phyloP scores from a whole-genome alignment of 441 rosid species.

The Brassica hybrid region DNA sequence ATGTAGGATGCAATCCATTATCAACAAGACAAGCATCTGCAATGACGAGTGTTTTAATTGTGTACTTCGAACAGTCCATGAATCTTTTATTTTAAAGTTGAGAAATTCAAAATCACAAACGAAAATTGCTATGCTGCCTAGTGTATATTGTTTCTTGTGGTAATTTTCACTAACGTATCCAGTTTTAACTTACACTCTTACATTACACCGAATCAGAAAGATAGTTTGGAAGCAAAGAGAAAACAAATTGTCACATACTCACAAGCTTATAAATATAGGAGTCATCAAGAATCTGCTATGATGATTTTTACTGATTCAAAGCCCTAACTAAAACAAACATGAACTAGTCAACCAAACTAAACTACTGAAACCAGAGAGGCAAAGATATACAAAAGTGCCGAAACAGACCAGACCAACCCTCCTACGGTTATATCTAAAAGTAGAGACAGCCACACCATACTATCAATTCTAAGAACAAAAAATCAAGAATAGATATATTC shows the following conservation, averaged over 20 bases:
- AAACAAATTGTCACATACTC: constrained; percentile 25
- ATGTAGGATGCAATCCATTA: constrained; percentile 19
- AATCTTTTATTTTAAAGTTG: not conserved
- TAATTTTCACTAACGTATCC: not conserved
- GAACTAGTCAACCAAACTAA: constrained; percentile 29
- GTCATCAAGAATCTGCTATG: constrained; percentile 33
- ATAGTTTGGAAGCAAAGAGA: not conserved
- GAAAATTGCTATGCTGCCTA: not conserved
- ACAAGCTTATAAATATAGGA: constrained; percentile 34
- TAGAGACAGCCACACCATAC: constrained; percentile 17
- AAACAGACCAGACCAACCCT: constrained; percentile 12
- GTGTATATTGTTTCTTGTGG: not conserved
- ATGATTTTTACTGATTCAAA: constrained; percentile 29
- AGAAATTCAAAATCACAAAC: not conserved
- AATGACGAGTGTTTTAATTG: not conserved
- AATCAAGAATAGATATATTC: constrained; percentile 12
- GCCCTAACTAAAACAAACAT: constrained; percentile 32
- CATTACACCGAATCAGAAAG: not conserved
- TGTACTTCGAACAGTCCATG: not conserved
- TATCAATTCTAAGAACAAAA: constrained; percentile 6
- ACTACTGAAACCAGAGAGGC: constrained; percentile 13
- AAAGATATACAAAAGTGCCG: constrained; percentile 36
- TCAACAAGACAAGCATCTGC: constrained; percentile 12
- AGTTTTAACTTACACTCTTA: not conserved
- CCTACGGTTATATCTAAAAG: constrained; percentile 40